Evolutionary conservation across 1,284 basidiomycete species (phyloP), one percentile per base, ranked within the genome.

Genomic region (Malassezia obtusa): DNA sequence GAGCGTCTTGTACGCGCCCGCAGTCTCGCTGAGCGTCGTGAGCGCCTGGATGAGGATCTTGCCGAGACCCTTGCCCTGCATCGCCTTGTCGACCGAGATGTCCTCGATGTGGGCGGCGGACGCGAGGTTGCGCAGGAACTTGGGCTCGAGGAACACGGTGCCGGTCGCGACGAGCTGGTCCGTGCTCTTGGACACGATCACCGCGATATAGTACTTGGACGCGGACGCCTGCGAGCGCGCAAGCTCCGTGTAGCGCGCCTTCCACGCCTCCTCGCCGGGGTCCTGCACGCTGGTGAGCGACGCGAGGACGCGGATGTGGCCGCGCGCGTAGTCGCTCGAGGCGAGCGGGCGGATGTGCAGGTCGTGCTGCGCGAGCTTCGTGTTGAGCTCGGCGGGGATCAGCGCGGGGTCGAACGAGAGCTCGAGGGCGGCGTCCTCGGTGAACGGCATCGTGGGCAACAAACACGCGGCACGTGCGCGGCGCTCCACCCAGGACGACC

Each of bases 41-140:
- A 96, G 79, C 4, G 85, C 83, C 62, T 87, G 81, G 71, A 98
- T 92, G 64, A 96, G 80, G 61, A 84, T 80, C 75, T 88, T 77
- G 0, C 92, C 92, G 28, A 98, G 80, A 68, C 86, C 87, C 77
- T 85, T 87, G 36, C 92, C 92, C 77, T 94, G 89, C 74, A 84
- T 82, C 39, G 77, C 78, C 75, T 84, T 83, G 75, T 87, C 84
- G 3, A 96, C 91, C 1, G 89, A 89, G 61, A 98, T 95, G 73
- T 98, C 92, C 76, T 98, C 92, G 59, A 98, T 92, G 73, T 98
- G 92, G 0, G 89, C 92, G 9, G 89, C 87, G 52, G 80, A 78
- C 19, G 87, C 87, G 15, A 85, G 78, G 8, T 80, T 82, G 22
- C 89, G 81, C 21, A 90, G 77, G 79, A 96, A 95, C 78, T 98